Evolutionary conservation across 1,284 basidiomycete species (phyloP), one percentile per base, ranked within the genome.

Genomic region (Ustilago xerochloae): DNA sequence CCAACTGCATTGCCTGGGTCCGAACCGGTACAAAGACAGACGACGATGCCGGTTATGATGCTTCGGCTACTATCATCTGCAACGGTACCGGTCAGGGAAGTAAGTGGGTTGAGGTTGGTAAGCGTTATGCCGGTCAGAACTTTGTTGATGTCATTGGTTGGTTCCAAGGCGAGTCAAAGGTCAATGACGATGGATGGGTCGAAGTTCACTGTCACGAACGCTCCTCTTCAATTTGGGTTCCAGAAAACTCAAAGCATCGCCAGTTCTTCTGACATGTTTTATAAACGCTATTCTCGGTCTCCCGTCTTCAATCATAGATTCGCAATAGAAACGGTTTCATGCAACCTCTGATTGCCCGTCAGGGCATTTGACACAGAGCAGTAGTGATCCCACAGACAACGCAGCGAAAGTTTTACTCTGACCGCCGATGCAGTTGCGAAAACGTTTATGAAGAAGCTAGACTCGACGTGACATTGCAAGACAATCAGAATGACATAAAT

Each of bases 1-100:
- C 77, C 46, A 60, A 63, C 45, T 77, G 75, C 43, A 47, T 80
- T 18, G 78, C 77, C 15, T 80, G 78, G 78, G 59, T 63, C n/a
- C 55, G 78, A 2, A 59, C 39, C 13, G 78, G 77, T 4, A 65
- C 48, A 16, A 70, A 63, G 41, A 52, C 52, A 3, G 49, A 51
- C 29, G 38, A 58, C 26, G 73, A 62, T 15, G 61, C 62, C 16
- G 74, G 70, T 4, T 63, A 78, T 45, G 63, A 75, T 24, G 78
- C 74, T 9, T 78, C 66, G 6, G 77, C 75, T n/a, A 77, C 79
- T 47, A 76, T 79, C 50, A 50, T 80, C 48, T 79, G 77, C 61
- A 75, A 63, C 30, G 78, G 77, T 15, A 52, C 69, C 2, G 74
- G 32, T 15, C 59, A 77, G 38, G 77, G 76, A 0, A 63, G 54